These are phyloP conservation scores for Colletotrichum kahawae DNA, from an alignment of 2,329 filamentous ascomycete species.

Conservation along the genomic window DNA sequence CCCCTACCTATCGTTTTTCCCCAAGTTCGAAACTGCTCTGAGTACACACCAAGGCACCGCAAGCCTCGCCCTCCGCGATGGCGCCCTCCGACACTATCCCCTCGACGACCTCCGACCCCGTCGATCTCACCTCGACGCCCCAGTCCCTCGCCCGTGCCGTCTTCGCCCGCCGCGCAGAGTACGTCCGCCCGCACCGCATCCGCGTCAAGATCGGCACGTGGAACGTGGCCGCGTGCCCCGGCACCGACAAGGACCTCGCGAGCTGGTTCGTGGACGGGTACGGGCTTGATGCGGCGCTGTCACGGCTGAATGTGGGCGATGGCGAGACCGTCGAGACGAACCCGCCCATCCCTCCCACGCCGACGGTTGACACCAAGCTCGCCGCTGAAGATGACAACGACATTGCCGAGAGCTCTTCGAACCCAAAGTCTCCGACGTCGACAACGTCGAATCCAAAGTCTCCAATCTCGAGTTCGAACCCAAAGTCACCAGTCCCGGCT, in stretches of 20 bases:
- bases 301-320: constrained; percentile 54
- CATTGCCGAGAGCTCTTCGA: constrained; percentile 40
- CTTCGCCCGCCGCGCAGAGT: constrained; percentile 78
- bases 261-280: constrained; percentile 86
- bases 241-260: constrained; percentile 85
- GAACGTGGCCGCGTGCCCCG: constrained; percentile 88
- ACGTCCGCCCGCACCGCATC: constrained; percentile 74
- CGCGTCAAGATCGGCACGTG: constrained; percentile 91
- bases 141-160: constrained; percentile 69
- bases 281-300: constrained; percentile 69
- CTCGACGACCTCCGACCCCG: constrained; percentile 44
- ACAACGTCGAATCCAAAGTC: background rate
- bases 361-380: constrained; percentile 8
- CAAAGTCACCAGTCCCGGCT: background rate
- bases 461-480: background rate
- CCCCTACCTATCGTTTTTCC: background rate
- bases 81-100: constrained; percentile 1
- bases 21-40: background rate
- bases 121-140: constrained; percentile 50
- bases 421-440: background rate
- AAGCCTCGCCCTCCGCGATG: constrained; percentile 4
- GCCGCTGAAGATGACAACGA: constrained; percentile 45
- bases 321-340: constrained; percentile 38
- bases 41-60: background rate
- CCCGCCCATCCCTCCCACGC: background rate